Percentiles rank a stretch among this genome's conserved stretches.
Evolutionary conservation across 331 rosid genomes (phyloP).

Genomic region (Arachis monticola): DNA sequence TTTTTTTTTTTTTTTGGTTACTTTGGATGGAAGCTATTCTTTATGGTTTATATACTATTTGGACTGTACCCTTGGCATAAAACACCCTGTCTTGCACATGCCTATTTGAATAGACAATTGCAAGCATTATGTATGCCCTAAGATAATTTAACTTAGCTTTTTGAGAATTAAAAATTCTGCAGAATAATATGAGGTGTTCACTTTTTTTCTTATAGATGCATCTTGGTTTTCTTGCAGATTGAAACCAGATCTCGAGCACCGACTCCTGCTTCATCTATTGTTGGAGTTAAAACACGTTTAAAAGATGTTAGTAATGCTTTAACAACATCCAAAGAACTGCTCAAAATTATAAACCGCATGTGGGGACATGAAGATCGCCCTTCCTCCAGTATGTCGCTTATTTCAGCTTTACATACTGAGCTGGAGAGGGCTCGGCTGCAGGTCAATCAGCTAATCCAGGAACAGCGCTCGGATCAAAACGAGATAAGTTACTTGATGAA

Average conservation of each 20-base stretch:
- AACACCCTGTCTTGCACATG: neutral
- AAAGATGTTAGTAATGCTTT: slow-evolving; percentile 80
- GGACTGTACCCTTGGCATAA: neutral
- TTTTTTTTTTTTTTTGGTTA: neutral
- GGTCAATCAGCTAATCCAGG: slow-evolving; percentile 92
- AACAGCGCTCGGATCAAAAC: slow-evolving; percentile 79
- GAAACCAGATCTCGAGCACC: slow-evolving; percentile 84
- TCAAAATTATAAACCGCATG: slow-evolving; percentile 88
- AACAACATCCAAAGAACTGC: slow-evolving; percentile 89
- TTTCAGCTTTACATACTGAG: slow-evolving; percentile 92
- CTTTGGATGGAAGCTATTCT: slow-evolving; percentile 29
- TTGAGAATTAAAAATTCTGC: neutral
- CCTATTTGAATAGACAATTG: neutral
- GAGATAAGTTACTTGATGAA: slow-evolving; percentile 85
- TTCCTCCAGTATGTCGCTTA: slow-evolving; percentile 88
- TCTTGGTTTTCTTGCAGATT: slow-evolving; percentile 52
- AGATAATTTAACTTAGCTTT: neutral
- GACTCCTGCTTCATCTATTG: slow-evolving; percentile 53
- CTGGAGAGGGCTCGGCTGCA: slow-evolving; percentile 93
- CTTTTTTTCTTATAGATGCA: slow-evolving; percentile 19
- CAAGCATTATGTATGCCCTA: neutral
- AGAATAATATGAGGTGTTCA: neutral
- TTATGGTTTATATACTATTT: neutral
- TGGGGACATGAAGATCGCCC: slow-evolving; percentile 95
- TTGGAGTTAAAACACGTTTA: slow-evolving; percentile 59